Conservation (phyloP, 2,329 filamentous ascomycete genomes). For the Aspergillus thermomutatus region DNA sequence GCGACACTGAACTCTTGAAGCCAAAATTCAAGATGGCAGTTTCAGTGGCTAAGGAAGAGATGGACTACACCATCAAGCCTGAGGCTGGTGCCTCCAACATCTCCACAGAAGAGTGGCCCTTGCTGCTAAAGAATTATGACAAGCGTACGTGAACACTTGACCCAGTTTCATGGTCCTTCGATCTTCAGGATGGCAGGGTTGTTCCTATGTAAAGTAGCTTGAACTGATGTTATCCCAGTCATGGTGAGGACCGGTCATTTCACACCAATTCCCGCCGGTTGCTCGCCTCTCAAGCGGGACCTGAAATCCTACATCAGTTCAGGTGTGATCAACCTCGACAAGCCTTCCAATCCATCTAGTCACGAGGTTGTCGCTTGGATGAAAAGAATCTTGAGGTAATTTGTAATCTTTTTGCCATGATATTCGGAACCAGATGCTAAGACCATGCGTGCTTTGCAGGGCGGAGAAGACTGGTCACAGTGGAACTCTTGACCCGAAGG, state of each 20-base stretch:
- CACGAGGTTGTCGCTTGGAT: slow-evolving; percentile 99
- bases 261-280: slow-evolving; percentile 92
- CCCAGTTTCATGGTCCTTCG: slow-evolving; percentile 7
- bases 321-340: slow-evolving; percentile 97
- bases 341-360: slow-evolving; percentile 94
- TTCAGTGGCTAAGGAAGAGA: slow-evolving; percentile 58
- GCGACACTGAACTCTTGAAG: slow-evolving; percentile 15
- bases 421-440: slow-evolving; percentile 15
- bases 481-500: slow-evolving; percentile 96
- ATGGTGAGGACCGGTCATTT: slow-evolving; percentile 93
- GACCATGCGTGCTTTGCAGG: slow-evolving; percentile 42
- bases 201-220: slow-evolving; percentile 5
- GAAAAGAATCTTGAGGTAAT: slow-evolving; percentile 89
- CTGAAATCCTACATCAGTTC: slow-evolving; percentile 96
- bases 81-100: slow-evolving; percentile 73
- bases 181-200: slow-evolving; percentile 1
- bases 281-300: slow-evolving; percentile 86
- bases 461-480: slow-evolving; percentile 98
- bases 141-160: slow-evolving; percentile 61
- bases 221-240: slow-evolving; percentile 52
- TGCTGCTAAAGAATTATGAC: slow-evolving; percentile 94
- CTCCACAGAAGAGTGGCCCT: slow-evolving; percentile 86
- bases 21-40: slow-evolving; percentile 32
- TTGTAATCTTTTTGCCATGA: neutral
- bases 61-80: slow-evolving; percentile 88